A percentile compares a stretch with the other conserved stretches of the same genome.
Conservation (phyloP, 768 basidiomycete species). For the Trametes villosa region DNA sequence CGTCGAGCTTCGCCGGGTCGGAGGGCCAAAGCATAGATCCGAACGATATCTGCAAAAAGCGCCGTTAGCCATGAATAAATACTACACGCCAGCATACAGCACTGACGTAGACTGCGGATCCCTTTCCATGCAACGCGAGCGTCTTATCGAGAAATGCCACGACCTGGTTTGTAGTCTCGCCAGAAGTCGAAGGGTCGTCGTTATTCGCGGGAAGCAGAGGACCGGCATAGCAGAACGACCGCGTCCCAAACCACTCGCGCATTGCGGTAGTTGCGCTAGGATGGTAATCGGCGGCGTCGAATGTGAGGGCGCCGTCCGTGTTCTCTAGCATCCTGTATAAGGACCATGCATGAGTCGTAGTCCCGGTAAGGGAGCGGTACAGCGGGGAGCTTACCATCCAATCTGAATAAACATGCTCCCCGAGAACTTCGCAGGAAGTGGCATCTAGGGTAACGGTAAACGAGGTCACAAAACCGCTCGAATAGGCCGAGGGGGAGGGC, state of each 20-base stretch:
- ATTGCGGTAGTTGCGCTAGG: not conserved
- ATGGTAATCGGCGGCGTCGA: slow-evolving; percentile 18
- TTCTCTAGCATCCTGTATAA: not conserved
- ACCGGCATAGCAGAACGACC: slow-evolving; percentile 17
- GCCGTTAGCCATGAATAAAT: too few species aligned
- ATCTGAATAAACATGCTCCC: not conserved
- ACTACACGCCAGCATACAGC: not conserved
- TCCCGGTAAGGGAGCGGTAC: too few species aligned
- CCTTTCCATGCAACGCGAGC: slow-evolving; percentile 15
- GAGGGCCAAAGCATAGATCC: slow-evolving; percentile 26
- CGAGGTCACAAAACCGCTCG: too few species aligned
- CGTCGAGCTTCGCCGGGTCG: slow-evolving; percentile 20
- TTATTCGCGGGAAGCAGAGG: slow-evolving; percentile 19
- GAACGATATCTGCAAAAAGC: slow-evolving; percentile 25
- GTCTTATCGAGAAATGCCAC: slow-evolving; percentile 20
- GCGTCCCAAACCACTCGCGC: slow-evolving; percentile 4
- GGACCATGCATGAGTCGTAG: not conserved
- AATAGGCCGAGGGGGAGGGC: too few species aligned
- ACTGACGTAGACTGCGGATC: slow-evolving; percentile 29
- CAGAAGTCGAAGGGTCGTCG: too few species aligned
- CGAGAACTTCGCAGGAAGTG: not conserved
- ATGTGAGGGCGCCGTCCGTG: not conserved
- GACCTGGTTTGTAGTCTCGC: not conserved
- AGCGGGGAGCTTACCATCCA: not conserved
- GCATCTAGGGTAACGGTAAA: too few species aligned